Conservation (phyloP, 106 monocot genomes). For the Dendrobium chrysotoxum region DNA sequence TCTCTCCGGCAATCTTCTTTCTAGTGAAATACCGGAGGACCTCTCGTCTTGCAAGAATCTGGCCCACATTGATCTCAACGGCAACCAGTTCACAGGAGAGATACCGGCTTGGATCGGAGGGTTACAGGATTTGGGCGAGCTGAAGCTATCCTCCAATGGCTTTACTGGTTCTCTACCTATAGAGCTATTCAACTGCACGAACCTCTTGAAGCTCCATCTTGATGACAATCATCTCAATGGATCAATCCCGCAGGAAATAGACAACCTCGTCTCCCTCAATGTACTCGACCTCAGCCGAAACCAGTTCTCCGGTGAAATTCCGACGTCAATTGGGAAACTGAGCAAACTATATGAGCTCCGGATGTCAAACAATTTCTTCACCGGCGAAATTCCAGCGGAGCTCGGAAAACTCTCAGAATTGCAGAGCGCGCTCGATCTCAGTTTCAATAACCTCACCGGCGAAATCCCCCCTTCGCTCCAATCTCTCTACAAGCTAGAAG, state of each 20-base stretch:
- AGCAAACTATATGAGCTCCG: conserved; percentile 66
- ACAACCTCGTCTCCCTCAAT: conserved; percentile 46
- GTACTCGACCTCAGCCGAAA: conserved; percentile 61
- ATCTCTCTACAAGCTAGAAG: conserved; percentile 72
- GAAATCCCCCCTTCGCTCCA: conserved; percentile 54
- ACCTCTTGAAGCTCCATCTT: conserved; percentile 59
- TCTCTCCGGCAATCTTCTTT: conserved; percentile 53
- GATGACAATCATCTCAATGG: conserved; percentile 50
- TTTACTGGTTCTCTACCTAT: conserved; percentile 50
- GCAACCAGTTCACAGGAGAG: conserved; percentile 43
- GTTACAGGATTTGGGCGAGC: conserved; percentile 59
- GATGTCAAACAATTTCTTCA: conserved; percentile 51
- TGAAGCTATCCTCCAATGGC: conserved; percentile 61
- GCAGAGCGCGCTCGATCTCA: conserved; percentile 71
- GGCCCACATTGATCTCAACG: conserved; percentile 53
- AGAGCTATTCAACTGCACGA: conserved; percentile 59
- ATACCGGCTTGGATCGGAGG: conserved; percentile 67
- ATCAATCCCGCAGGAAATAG: conserved; percentile 33
- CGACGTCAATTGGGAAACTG: conserved; percentile 51
- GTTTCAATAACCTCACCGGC: conserved; percentile 57
- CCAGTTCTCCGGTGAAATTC: conserved; percentile 59
- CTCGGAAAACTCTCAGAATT: conserved; percentile 56
- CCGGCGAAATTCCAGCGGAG: conserved; percentile 48
- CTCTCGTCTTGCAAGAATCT: conserved; percentile 52
- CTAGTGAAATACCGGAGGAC: conserved; percentile 62